A percentile compares a stretch with the other conserved stretches of the same genome.
Conservation (phyloP, 73 alveolate genomes). For the Stentor coeruleus region DNA sequence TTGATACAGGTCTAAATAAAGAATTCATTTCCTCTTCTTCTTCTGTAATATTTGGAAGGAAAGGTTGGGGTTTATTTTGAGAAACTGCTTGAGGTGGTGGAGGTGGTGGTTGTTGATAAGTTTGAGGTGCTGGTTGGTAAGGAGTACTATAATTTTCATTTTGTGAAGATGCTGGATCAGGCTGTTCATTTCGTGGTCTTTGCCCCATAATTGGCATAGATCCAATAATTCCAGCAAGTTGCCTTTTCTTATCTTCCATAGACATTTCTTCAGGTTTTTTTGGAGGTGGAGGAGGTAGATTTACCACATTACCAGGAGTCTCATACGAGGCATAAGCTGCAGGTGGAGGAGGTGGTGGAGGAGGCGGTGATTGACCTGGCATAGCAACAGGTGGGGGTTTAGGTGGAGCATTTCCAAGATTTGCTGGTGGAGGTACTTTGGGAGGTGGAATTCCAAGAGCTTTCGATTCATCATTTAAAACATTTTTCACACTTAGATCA, state of each 20-base stretch:
- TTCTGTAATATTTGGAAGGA: not conserved
- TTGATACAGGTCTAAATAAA: not conserved
- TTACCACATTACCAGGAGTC: not conserved
- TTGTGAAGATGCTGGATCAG: not conserved
- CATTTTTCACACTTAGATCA: not conserved
- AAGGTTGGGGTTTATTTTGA: not conserved
- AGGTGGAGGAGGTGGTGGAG: conserved; percentile 4
- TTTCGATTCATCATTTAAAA: not conserved
- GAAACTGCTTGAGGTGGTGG: conserved; percentile 1
- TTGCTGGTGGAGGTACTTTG: not conserved
- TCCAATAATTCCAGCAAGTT: conserved; percentile 22
- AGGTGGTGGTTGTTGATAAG: not conserved
- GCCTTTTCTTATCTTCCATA: conserved; percentile 12
- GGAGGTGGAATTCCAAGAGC: conserved; percentile 20
- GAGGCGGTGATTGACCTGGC: not conserved
- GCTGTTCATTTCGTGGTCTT: not conserved
- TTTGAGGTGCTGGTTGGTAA: not conserved
- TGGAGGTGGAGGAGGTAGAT: not conserved
- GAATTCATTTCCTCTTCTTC: conserved; percentile 8
- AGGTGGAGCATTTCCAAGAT: not conserved
- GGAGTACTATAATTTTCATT: not conserved
- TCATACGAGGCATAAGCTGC: not conserved
- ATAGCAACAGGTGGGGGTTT: not conserved
- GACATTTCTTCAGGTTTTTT: conserved; percentile 21
- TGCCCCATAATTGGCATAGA: not conserved